Percentiles rank a stretch among this genome's conserved stretches.
These are phyloP conservation scores for Puccinia horiana DNA, from an alignment of 1,284 basidiomycete species.

Conservation along the genomic window DNA sequence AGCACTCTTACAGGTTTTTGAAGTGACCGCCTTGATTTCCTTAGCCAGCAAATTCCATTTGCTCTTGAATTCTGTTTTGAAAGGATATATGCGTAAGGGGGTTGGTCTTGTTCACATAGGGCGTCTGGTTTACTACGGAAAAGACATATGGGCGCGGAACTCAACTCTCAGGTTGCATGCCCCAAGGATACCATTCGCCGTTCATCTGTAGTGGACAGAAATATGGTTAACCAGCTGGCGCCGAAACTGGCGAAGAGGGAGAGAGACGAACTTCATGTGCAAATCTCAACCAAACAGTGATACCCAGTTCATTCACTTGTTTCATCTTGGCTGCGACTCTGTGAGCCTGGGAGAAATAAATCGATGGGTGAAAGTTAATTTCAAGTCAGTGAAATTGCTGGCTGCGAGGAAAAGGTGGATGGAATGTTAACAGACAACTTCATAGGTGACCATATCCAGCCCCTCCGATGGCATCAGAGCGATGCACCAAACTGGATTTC, in stretches of 20 bases:
- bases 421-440: neutral
- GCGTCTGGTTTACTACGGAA: neutral
- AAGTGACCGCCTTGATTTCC: constrained; percentile 8
- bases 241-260: neutral
- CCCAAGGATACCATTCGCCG: constrained; percentile 20
- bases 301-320: constrained; percentile 20
- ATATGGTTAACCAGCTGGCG: neutral
- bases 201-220: constrained; percentile 26
- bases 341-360: neutral
- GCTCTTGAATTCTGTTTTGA: constrained; percentile 11
- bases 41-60: constrained; percentile 13
- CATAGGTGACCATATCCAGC: neutral
- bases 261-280: constrained; percentile 20
- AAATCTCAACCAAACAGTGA: constrained; percentile 33
- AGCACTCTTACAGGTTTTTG: constrained; percentile 1
- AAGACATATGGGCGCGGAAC: neutral
- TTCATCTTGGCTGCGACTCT: constrained; percentile 19
- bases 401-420: neutral
- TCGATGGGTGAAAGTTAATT: neutral
- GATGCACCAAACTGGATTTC: constrained; percentile 29
- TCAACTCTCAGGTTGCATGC: constrained; percentile 34
- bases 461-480: constrained; percentile 28
- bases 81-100: neutral
- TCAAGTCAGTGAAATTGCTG: neutral
- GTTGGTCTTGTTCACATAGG: neutral